Evolutionary conservation across 2,329 filamentous ascomycete genomes (phyloP), one percentile per base, ranked within the genome.

Genomic region (Scopulariopsis brevicaulis): DNA sequence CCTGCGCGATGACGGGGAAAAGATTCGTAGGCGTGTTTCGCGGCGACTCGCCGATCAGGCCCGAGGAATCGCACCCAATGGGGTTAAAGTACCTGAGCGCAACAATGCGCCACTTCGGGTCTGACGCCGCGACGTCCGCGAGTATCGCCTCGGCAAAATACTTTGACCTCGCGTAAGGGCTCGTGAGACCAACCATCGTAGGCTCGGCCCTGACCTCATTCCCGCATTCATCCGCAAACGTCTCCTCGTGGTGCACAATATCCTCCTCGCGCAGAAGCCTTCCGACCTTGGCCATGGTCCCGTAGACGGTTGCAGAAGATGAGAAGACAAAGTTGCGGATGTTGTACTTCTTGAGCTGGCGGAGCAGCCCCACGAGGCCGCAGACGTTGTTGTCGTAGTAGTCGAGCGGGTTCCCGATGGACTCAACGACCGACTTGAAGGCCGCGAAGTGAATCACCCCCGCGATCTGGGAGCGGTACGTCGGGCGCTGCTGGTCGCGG

Each of bases 401-500:
- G 59, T 78, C 78, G 58, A 87, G 68, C 0, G 84, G 84, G 59
- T 75, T 71, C 28, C 70, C 68, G 60, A 86, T 85, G 51, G 81
- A 85, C 63, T 87, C 83, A 28, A 78, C 77, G 0, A 86, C 83
- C 2, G 83, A 82, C 66, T 87, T 87, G 73, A 81, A 81, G 1
- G 84, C 84, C 15, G 84, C 84, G 62, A 87, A 87, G 65, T 87
- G 84, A 59, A 87, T 85, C n/a, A 87, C 82, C 1, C 82, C 83
- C 0, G 73, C 71, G 60, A 86, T 84, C 34, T 71, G 74, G 2
- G 80, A 83, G 56, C 60, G 62, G 46, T 65, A 64, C 0, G 57
- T 58, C 48, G 63, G 51, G 1, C 59, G 32, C n/a, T 50, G 46
- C 46, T 50, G 46, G 18, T 50, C 46, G n/a, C 46, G 46, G 14